Conservation (phyloP, 768 basidiomycete genomes). For the Tulasnella sp. region DNA sequence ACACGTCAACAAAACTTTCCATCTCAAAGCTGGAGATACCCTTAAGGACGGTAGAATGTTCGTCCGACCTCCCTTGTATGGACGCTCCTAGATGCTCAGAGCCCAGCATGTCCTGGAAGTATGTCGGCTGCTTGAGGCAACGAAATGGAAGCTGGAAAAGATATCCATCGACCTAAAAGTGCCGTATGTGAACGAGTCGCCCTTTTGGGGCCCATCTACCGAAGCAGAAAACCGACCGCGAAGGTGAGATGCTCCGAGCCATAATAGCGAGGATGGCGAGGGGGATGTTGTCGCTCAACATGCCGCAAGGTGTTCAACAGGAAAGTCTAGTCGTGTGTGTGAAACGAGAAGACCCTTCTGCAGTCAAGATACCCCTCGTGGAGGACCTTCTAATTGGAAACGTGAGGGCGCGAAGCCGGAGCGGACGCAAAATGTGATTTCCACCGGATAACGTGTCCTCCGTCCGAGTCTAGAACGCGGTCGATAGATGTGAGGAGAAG, state of each 20-base stretch:
- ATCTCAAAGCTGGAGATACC: neutral
- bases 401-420: no score
- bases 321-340: neutral
- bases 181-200: neutral
- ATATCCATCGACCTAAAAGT: no score
- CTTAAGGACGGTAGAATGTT: neutral
- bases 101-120: constrained; percentile 33
- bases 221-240: no score
- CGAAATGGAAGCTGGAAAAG: neutral
- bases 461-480: no score
- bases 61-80: constrained; percentile 8
- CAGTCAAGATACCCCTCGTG: no score
- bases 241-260: neutral
- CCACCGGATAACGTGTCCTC: no score
- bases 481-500: no score
- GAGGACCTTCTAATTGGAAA: no score
- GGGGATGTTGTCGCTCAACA: neutral
- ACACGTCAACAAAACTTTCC: constrained; percentile 2
- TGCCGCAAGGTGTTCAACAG: neutral
- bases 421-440: no score
- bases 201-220: no score
- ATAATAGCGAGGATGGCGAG: neutral
- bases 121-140: neutral
- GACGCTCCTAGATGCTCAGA: neutral
- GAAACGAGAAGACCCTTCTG: neutral